Percentiles rank a stretch among this genome's conserved stretches.
Evolutionary conservation across 2,329 filamentous ascomycete genomes (phyloP).

Genomic region (Aureobasidium sp.): DNA sequence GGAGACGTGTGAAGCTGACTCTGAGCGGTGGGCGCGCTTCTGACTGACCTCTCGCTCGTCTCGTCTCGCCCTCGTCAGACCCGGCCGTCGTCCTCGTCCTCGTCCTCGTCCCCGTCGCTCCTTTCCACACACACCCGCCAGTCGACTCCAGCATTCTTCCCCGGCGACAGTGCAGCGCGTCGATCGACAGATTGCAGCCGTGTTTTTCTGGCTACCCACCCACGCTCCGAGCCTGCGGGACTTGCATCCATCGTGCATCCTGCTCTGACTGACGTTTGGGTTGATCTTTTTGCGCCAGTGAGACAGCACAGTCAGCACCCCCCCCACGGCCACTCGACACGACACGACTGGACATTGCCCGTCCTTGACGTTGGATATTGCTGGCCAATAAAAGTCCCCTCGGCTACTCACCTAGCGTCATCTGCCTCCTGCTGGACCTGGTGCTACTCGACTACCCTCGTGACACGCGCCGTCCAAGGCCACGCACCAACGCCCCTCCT

Average conservation of each 20-base stretch:
- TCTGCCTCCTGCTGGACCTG: constrained; percentile 1
- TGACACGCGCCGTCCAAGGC: neutral
- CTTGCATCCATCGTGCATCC: constrained; percentile 5
- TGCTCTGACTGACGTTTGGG: constrained; percentile 1
- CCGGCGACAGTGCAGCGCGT: neutral
- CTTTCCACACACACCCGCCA: neutral
- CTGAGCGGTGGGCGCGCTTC: neutral
- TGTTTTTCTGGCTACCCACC: constrained; percentile 2
- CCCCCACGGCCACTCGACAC: neutral
- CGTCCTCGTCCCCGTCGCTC: neutral
- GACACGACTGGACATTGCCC: neutral
- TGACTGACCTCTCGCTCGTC: neutral
- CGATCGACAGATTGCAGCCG: neutral
- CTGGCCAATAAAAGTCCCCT: neutral
- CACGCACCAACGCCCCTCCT: neutral
- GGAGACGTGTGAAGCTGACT: constrained; percentile 6
- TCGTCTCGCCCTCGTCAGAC: neutral
- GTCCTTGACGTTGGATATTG: neutral
- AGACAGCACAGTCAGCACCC: constrained; percentile 7
- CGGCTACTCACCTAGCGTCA: constrained; percentile 4
- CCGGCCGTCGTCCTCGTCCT: neutral
- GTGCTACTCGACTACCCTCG: constrained; percentile 10
- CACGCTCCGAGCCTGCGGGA: neutral
- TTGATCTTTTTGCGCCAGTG: neutral
- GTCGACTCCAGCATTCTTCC: neutral